Evolutionary conservation across 2,329 filamentous ascomycete species (phyloP), one percentile per base, ranked within the genome.

Genomic region (Stemphylium beticola): DNA sequence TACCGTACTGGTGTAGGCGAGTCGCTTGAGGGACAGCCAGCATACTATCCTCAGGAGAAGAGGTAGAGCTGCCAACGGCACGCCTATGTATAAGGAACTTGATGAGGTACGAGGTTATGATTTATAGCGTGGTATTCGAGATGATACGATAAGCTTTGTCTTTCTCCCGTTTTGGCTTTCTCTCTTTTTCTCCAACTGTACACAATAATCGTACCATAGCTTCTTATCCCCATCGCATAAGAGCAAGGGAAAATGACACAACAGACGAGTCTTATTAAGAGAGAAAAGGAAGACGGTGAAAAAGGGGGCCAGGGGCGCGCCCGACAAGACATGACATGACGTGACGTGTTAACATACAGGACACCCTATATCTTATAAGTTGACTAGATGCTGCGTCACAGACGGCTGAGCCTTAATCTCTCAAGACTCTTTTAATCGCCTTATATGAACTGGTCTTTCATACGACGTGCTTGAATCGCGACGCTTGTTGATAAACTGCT

Each of bases 1-100:
- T 75, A 75, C 50, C 60, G 59, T 11, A 65, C 68, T 12, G 73
- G 74, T 26, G 58, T 75, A 11, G 74, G 74, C 7, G 74, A 76
- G 64, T 66, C 70, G n/a, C 58, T 76, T 1, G 64, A 73, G 18
- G 72, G 72, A 0, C 69, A 74, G 51, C 60, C 72, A 3, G 69
- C 69, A 6, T 73, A 74, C 43, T 74, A 74, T 33, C 64, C 70
- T 1, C 61, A 62, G 8, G 70, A 74, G 55, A 75, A 75, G 65
- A 61, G 67, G 57, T 73, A 51, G 61, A 17, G 31, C 0, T 26
- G n/a, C 9, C 15, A 7, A 22, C 36, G 17, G 38, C 3, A 9
- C 20, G 22, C 12, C 40, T 22, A 41, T 4, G 17, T 5, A 10
- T 4, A 14, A 2, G 12, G 11, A 4, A 4, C 20, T 47, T 64